Conservation (phyloP, 768 basidiomycete species). For the Mycena metata region DNA sequence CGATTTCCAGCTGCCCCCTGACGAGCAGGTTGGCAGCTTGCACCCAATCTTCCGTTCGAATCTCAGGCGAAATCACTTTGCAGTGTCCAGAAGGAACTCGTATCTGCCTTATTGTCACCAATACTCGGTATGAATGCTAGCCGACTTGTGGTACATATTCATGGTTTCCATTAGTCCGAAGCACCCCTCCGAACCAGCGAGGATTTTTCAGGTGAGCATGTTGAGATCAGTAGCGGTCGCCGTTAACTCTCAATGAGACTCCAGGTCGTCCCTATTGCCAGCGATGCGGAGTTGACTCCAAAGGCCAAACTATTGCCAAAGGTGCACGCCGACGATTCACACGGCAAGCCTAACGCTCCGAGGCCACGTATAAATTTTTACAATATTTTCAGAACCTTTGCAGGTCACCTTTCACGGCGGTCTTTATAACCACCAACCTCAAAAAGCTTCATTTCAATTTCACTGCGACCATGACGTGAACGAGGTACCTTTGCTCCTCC, state of each 20-base stretch:
- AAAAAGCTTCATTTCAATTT: slow-evolving; percentile 49
- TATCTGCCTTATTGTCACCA: slow-evolving; percentile 49
- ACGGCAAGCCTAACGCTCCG: slow-evolving; percentile 26
- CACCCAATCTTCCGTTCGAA: neutral
- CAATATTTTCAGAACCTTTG: slow-evolving; percentile 39
- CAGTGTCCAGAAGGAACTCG: slow-evolving; percentile 51
- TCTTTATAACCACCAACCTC: slow-evolving; percentile 43
- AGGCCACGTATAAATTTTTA: neutral
- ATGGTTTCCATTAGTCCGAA: slow-evolving; percentile 47
- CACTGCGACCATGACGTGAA: slow-evolving; percentile 43
- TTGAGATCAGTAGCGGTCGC: too few relatives aligned
- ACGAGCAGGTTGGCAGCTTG: slow-evolving; percentile 45
- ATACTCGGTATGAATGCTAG: slow-evolving; percentile 33
- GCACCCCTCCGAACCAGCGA: slow-evolving; percentile 49
- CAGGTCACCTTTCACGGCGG: slow-evolving; percentile 51
- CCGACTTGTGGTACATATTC: slow-evolving; percentile 3
- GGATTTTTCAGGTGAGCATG: slow-evolving; percentile 49
- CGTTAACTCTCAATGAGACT: neutral
- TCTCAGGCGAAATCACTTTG: neutral
- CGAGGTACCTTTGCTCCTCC: slow-evolving; percentile 34
- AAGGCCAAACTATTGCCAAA: slow-evolving; percentile 40
- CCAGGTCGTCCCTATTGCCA: slow-evolving; percentile 45
- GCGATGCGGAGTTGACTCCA: slow-evolving; percentile 34
- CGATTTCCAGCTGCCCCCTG: slow-evolving; percentile 47
- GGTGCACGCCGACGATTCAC: slow-evolving; percentile 31